phyloP scores from a whole-genome alignment of 768 basidiomycete genomes.

The Rhizopogon vulgaris region DNA sequence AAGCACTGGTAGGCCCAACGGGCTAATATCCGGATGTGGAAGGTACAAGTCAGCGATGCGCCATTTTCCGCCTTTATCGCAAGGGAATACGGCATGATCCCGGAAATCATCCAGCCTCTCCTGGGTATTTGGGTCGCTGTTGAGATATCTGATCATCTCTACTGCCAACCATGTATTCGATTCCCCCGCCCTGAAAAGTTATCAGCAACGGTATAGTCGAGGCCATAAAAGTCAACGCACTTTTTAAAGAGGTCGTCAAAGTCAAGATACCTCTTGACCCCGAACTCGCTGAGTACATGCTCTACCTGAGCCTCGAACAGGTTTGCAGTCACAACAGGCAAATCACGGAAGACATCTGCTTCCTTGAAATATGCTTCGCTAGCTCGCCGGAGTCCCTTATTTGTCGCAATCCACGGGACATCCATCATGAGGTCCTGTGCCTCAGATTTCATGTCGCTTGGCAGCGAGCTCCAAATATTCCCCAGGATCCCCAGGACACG shows the following conservation, averaged over 20 bases:
- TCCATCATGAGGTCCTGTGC: slow-evolving; percentile 43
- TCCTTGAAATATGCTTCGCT: slow-evolving; percentile 74
- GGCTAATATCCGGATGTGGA: slow-evolving; percentile 59
- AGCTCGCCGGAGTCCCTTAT: slow-evolving; percentile 63
- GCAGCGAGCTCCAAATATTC: slow-evolving; percentile 54
- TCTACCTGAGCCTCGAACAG: slow-evolving; percentile 50
- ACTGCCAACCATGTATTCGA: slow-evolving; percentile 79
- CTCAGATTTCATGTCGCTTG: slow-evolving; percentile 38
- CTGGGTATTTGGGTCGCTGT: slow-evolving; percentile 40
- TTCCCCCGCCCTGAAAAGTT: slow-evolving; percentile 56
- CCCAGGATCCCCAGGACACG: slow-evolving; percentile 50
- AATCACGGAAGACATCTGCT: slow-evolving; percentile 84
- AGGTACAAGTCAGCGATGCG: slow-evolving; percentile 65
- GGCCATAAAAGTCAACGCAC: slow-evolving; percentile 25
- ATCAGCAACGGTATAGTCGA: background rate
- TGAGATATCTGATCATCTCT: slow-evolving; percentile 78
- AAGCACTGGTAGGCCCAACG: slow-evolving; percentile 73
- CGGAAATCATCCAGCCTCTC: slow-evolving; percentile 19
- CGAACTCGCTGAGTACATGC: slow-evolving; percentile 54
- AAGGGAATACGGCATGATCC: slow-evolving; percentile 2
- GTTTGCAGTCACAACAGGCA: slow-evolving; percentile 59
- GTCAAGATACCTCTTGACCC: slow-evolving; percentile 78
- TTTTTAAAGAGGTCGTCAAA: slow-evolving; percentile 81
- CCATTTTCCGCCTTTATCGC: slow-evolving; percentile 1
- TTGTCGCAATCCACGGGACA: slow-evolving; percentile 66